Percentiles rank a stretch among this genome's conserved stretches.
Conservation (phyloP, 1,284 basidiomycete genomes). For the Bondarzewia mesenterica region DNA sequence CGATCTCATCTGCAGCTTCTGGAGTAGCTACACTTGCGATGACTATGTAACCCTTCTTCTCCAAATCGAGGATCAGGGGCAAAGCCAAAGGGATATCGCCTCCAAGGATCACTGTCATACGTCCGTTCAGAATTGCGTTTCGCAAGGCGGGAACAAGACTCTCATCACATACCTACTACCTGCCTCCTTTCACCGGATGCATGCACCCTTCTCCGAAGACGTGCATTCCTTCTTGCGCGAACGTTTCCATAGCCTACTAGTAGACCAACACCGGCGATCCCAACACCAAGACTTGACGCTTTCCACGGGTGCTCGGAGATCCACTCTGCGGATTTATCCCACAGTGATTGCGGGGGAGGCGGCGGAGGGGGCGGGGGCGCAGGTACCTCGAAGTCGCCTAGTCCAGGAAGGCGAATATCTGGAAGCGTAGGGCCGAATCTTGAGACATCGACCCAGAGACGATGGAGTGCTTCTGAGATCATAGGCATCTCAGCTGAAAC, state of each 20-base stretch:
- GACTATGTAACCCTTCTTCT: constrained; percentile 72
- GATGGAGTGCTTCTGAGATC: constrained; percentile 55
- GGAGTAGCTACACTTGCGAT: constrained; percentile 66
- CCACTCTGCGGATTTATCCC: constrained; percentile 44
- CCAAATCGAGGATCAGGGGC: constrained; percentile 63
- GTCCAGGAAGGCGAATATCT: constrained; percentile 51
- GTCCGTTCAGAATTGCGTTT: neutral
- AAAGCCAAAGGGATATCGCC: constrained; percentile 64
- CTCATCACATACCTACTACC: constrained; percentile 52
- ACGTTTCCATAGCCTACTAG: constrained; percentile 44
- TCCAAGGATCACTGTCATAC: constrained; percentile 61
- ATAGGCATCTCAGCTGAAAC: constrained; percentile 53
- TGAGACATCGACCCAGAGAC: constrained; percentile 69
- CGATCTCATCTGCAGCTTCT: constrained; percentile 54
- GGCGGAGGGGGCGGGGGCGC: constrained; percentile 58
- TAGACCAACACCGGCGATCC: constrained; percentile 50
- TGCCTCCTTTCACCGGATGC: constrained; percentile 44
- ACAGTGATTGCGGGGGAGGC: constrained; percentile 34
- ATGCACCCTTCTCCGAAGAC: constrained; percentile 22
- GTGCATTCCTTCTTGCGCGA: constrained; percentile 17
- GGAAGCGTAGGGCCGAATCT: constrained; percentile 69
- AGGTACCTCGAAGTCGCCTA: constrained; percentile 67
- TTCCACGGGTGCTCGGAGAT: constrained; percentile 51
- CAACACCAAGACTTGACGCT: constrained; percentile 40
- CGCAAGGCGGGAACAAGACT: neutral